Evolutionary conservation across 192 early-diverging fungal species (phyloP).

Genomic region (Backusella tarrabulga): DNA sequence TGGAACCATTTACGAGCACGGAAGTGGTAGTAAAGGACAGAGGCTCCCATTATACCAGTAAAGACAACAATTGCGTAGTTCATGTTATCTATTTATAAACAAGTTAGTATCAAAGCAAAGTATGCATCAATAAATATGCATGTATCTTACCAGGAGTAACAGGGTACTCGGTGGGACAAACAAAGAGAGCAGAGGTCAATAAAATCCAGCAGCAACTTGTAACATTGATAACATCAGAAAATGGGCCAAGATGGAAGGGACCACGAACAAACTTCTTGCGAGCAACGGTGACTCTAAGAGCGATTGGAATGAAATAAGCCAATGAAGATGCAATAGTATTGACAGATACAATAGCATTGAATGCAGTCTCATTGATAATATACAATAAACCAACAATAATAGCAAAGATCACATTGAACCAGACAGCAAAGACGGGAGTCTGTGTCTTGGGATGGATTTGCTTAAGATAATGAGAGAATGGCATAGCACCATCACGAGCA

Average conservation of each 20-base stretch:
- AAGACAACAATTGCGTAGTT: slow-evolving; percentile 45
- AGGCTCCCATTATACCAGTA: slow-evolving; percentile 36
- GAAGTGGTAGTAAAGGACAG: slow-evolving; percentile 38
- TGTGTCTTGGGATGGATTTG: slow-evolving; percentile 35
- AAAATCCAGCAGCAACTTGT: slow-evolving; percentile 38
- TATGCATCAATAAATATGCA: not conserved
- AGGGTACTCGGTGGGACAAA: slow-evolving; percentile 42
- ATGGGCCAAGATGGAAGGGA: slow-evolving; percentile 45
- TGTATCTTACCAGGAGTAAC: slow-evolving; percentile 31
- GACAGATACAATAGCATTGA: slow-evolving; percentile 50
- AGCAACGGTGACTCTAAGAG: slow-evolving; percentile 40
- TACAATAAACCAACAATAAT: slow-evolving; percentile 44
- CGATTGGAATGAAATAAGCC: slow-evolving; percentile 50
- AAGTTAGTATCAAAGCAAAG: not conserved
- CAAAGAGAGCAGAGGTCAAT: slow-evolving; percentile 36
- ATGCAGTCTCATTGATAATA: slow-evolving; percentile 44
- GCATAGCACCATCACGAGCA: slow-evolving; percentile 48
- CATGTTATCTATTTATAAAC: slow-evolving; percentile 30
- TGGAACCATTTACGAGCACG: slow-evolving; percentile 48
- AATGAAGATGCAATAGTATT: slow-evolving; percentile 51
- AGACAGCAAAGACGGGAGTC: slow-evolving; percentile 43
- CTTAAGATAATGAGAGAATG: slow-evolving; percentile 37
- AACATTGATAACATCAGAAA: slow-evolving; percentile 38
- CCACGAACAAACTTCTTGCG: slow-evolving; percentile 44
- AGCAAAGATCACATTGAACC: slow-evolving; percentile 47